phyloP scores from a whole-genome alignment of 345 rosid species.

The Hibiscus syriacus region DNA sequence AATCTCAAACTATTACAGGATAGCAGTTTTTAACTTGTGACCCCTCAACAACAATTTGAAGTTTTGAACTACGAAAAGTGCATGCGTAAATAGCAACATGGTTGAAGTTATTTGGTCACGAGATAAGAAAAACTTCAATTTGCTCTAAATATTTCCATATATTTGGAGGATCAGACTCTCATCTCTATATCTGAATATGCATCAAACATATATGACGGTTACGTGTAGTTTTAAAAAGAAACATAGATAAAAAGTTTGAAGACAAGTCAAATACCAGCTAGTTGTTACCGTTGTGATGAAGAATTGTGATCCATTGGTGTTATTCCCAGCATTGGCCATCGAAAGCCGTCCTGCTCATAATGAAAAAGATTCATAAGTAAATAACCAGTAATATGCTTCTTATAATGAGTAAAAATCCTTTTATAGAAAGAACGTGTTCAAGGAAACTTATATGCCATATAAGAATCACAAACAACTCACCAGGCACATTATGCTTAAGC shows the following conservation, averaged over 20 bases:
- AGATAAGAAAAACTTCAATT: neutral
- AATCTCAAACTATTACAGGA: neutral
- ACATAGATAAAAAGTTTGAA: no score
- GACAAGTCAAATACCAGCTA: slow-evolving; percentile 49
- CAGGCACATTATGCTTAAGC: slow-evolving; percentile 81
- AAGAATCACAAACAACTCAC: slow-evolving; percentile 28
- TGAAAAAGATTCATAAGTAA: neutral
- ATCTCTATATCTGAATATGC: no score
- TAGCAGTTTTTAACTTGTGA: no score
- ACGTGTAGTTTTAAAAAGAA: no score
- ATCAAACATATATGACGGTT: no score
- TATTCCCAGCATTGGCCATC: slow-evolving; percentile 86
- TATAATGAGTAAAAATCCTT: neutral
- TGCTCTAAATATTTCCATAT: no score
- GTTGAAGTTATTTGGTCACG: neutral
- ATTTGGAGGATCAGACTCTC: no score
- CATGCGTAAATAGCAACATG: no score
- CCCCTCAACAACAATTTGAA: no score
- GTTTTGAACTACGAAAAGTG: no score
- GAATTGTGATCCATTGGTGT: slow-evolving; percentile 89
- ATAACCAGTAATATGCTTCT: neutral
- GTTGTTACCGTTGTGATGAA: slow-evolving; percentile 81
- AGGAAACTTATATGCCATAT: neutral
- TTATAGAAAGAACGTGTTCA: neutral
- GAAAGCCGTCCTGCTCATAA: slow-evolving; percentile 50